These are phyloP conservation scores for Neurospora cerealis DNA, from an alignment of 495 filamentous ascomycete genomes.

Conservation along the genomic window DNA sequence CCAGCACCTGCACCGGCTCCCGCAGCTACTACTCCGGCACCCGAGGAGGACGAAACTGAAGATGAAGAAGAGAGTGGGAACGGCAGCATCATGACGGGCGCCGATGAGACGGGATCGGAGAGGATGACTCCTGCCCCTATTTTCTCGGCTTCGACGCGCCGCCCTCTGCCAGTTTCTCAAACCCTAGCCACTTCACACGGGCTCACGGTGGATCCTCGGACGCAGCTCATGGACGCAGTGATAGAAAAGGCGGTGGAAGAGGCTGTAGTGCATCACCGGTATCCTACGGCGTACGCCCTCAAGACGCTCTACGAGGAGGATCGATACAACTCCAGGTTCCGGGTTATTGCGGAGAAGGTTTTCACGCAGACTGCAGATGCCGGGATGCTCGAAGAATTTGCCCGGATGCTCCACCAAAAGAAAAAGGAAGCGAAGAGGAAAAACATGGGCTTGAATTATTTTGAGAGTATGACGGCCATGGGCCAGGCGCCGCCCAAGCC, in stretches of 20 bases:
- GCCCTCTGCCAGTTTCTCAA: background rate
- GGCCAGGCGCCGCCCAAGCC: conserved; percentile 26
- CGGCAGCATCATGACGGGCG: conserved; percentile 1
- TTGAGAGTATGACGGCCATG: conserved; percentile 27
- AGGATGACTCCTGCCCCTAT: background rate
- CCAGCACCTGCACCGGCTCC: conserved; percentile 5
- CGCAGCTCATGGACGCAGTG: conserved; percentile 22
- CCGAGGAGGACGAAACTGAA: conserved; percentile 24
- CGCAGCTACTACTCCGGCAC: conserved; percentile 4
- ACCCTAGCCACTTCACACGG: conserved; percentile 7
- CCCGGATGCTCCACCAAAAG: conserved; percentile 28
- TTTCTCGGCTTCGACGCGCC: background rate
- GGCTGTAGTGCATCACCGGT: conserved; percentile 36
- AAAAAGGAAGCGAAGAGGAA: conserved; percentile 40
- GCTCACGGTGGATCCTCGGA: background rate
- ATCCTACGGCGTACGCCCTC: conserved; percentile 46
- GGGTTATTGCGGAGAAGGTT: conserved; percentile 37
- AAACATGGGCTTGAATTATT: conserved; percentile 39
- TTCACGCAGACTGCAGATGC: conserved; percentile 35
- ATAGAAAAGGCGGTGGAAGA: conserved; percentile 35
- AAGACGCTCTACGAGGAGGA: conserved; percentile 42
- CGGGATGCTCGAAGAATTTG: conserved; percentile 34
- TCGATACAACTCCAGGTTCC: conserved; percentile 28
- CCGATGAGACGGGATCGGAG: conserved; percentile 11
- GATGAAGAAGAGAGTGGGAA: conserved; percentile 16